phyloP scores from a whole-genome alignment of 73 alveolate species.

The Breviolum minutum region DNA sequence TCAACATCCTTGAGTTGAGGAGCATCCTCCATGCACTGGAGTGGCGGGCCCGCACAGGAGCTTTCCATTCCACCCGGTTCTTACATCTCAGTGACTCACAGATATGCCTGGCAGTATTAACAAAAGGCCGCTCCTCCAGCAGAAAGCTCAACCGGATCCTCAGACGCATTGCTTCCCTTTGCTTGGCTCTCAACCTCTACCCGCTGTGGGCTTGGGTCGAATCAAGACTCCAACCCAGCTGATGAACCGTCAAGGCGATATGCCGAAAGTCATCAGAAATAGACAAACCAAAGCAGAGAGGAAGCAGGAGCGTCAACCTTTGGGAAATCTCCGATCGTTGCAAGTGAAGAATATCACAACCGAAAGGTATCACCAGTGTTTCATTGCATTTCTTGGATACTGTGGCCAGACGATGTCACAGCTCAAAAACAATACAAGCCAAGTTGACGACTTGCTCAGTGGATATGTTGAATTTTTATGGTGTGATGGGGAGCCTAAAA shows the following conservation, averaged over 20 bases:
- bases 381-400: neutral
- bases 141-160: neutral
- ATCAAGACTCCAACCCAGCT: neutral
- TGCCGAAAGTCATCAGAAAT: neutral
- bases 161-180: neutral
- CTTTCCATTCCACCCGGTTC: neutral
- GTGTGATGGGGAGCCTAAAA: neutral
- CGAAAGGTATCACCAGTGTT: neutral
- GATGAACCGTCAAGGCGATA: neutral
- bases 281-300: neutral
- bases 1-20: neutral
- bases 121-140: neutral
- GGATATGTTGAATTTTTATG: neutral
- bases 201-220: neutral
- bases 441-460: neutral
- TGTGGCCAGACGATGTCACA: too few species aligned
- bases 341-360: neutral
- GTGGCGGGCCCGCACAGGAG: neutral
- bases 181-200: neutral
- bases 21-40: neutral
- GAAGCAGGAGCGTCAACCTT: neutral
- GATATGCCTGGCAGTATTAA: neutral
- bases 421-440: too few species aligned
- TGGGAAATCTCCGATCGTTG: neutral
- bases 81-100: neutral